A percentile compares a stretch with the other conserved stretches of the same genome.
These are phyloP conservation scores for Hemileia vastatrix DNA, from an alignment of 1,284 basidiomycete species.

Conservation along the genomic window DNA sequence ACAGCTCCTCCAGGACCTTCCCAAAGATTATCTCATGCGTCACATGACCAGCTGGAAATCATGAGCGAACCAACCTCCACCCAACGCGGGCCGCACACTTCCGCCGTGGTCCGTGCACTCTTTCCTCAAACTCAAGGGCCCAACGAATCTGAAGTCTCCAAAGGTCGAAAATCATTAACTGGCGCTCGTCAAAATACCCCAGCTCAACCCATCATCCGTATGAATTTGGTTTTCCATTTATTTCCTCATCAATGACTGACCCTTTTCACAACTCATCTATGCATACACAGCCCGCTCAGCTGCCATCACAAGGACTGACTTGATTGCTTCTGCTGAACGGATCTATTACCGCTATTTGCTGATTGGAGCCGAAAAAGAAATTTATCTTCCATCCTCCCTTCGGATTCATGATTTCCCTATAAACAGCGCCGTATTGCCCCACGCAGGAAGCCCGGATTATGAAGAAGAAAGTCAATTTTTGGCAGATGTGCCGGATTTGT, in stretches of 20 bases:
- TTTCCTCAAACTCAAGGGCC: slow-evolving; percentile 12
- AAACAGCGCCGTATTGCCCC: slow-evolving; percentile 56
- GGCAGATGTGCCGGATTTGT: slow-evolving; percentile 90
- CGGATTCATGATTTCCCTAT: slow-evolving; percentile 48
- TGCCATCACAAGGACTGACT: slow-evolving; percentile 77
- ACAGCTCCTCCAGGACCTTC: not conserved
- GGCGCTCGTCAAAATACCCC: not conserved
- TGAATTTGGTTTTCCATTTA: not conserved
- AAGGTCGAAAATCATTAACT: not conserved
- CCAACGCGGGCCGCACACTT: slow-evolving; percentile 1
- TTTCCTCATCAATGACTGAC: not conserved
- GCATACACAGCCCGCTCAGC: slow-evolving; percentile 66
- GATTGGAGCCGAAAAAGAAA: slow-evolving; percentile 60
- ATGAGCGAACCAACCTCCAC: not conserved
- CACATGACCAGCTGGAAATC: not conserved
- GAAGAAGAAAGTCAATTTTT: slow-evolving; percentile 63
- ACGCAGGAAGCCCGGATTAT: slow-evolving; percentile 48
- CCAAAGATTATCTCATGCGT: not conserved
- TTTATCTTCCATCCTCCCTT: slow-evolving; percentile 68
- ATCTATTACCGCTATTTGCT: slow-evolving; percentile 86
- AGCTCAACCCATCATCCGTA: slow-evolving; percentile 20
- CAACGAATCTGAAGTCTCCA: not conserved
- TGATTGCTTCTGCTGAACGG: slow-evolving; percentile 84
- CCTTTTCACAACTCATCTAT: not conserved
- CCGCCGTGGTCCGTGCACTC: slow-evolving; percentile 12